Conservation (phyloP, 1,284 basidiomycete species). For the Tranzscheliella williamsii region DNA sequence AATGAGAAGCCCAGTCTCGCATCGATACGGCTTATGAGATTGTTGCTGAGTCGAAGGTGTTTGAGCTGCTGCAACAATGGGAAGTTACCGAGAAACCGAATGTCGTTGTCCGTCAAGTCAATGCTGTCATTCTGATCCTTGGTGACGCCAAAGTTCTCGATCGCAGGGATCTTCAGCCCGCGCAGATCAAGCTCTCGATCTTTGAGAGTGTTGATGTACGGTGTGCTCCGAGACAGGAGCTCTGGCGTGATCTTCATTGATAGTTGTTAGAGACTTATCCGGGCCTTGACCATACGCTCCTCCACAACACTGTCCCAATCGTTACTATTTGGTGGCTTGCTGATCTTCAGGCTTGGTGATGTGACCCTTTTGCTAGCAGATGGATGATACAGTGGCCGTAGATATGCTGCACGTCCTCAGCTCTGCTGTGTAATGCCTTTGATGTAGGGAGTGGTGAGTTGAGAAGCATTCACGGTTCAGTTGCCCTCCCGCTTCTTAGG, state of each 20-base stretch:
- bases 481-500: too few relatives aligned
- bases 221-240: constrained; percentile 76
- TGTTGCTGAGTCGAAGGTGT: constrained; percentile 82
- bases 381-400: too few relatives aligned
- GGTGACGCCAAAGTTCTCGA: constrained; percentile 98
- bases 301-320: too few relatives aligned
- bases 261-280: too few relatives aligned
- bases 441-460: too few relatives aligned
- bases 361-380: too few relatives aligned
- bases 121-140: constrained; percentile 93
- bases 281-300: too few relatives aligned
- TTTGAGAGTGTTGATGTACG: constrained; percentile 83
- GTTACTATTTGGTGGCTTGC: too few relatives aligned
- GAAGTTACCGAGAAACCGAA: constrained; percentile 82
- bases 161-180: constrained; percentile 87
- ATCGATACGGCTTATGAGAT: constrained; percentile 81
- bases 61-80: constrained; percentile 77
- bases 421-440: too few relatives aligned
- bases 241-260: constrained; percentile 93
- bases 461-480: too few relatives aligned
- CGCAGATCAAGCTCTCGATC: constrained; percentile 76
- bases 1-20: constrained; percentile 76
- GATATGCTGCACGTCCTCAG: too few relatives aligned
- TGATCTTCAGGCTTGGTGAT: too few relatives aligned
- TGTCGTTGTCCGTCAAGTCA: constrained; percentile 94